Conservation (phyloP, 768 basidiomycete genomes). For the Podaxis mareebaensis region DNA sequence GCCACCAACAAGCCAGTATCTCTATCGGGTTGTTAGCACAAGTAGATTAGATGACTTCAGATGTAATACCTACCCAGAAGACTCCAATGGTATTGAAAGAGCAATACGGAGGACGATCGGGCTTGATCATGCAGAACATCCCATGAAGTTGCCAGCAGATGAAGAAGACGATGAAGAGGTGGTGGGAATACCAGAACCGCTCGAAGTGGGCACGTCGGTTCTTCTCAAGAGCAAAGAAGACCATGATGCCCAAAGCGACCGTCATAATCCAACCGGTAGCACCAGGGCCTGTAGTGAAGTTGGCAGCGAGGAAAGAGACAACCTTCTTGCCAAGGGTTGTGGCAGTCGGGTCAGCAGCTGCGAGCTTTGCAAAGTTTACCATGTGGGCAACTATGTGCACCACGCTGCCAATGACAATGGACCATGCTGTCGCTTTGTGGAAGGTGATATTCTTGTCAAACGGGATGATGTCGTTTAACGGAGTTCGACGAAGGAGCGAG, state of each 20-base stretch:
- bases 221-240: conserved; percentile 85
- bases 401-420: conserved; percentile 73
- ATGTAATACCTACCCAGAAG: conserved; percentile 76
- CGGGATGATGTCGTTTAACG: conserved; percentile 83
- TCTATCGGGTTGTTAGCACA: conserved; percentile 38
- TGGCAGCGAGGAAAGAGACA: conserved; percentile 71
- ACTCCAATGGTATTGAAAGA: conserved; percentile 84
- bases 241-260: conserved; percentile 70
- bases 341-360: conserved; percentile 53
- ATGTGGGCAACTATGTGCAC: conserved; percentile 86
- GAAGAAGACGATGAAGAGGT: conserved; percentile 93
- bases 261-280: conserved; percentile 91
- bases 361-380: conserved; percentile 78
- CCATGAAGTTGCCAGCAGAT: conserved; percentile 93
- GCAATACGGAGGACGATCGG: conserved; percentile 87
- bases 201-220: conserved; percentile 78
- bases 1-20: conserved; percentile 90
- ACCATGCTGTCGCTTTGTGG: conserved; percentile 91
- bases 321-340: conserved; percentile 55
- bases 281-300: conserved; percentile 83
- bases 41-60: conserved; percentile 12
- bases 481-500: conserved; percentile 82
- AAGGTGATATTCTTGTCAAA: conserved; percentile 94
- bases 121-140: conserved; percentile 96
- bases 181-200: conserved; percentile 86